Percentiles rank a stretch among this genome's conserved stretches.
phyloP scores from a whole-genome alignment of 2,329 filamentous ascomycete species.

The Cercospora sp. region DNA sequence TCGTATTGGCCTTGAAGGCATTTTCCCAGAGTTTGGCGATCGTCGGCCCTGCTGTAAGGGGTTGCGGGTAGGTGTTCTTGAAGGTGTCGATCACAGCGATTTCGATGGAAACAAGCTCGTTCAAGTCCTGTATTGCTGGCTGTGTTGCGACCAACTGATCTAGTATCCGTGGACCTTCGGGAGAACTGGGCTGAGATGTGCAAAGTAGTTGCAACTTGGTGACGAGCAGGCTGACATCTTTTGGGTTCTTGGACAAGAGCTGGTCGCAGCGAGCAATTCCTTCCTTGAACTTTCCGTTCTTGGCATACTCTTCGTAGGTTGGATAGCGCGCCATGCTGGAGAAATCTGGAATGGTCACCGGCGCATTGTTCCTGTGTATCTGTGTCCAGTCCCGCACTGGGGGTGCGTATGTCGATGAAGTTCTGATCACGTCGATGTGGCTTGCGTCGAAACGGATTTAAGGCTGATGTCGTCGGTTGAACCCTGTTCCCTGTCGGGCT shows the following conservation, averaged over 20 bases:
- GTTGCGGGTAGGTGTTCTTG: conserved; percentile 32
- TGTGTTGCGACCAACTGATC: conserved; percentile 30
- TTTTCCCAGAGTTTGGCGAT: conserved; percentile 39
- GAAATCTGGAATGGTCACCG: not conserved
- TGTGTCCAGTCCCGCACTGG: not conserved
- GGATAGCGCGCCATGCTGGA: conserved; percentile 38
- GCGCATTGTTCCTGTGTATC: not conserved
- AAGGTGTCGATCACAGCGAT: conserved; percentile 33
- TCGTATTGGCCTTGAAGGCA: conserved; percentile 32
- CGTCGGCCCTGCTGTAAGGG: conserved; percentile 32
- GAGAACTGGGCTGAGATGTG: conserved; percentile 19
- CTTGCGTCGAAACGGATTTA: conserved; percentile 2
- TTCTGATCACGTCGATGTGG: not conserved
- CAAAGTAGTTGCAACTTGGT: conserved; percentile 38
- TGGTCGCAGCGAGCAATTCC: conserved; percentile 39
- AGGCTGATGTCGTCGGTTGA: not conserved
- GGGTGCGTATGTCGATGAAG: too few relatives aligned
- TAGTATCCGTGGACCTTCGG: conserved; percentile 26
- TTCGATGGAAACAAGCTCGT: conserved; percentile 35
- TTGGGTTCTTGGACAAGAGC: conserved; percentile 35
- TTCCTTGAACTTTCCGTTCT: conserved; percentile 33
- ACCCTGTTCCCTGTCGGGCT: conserved; percentile 7
- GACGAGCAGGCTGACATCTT: conserved; percentile 35
- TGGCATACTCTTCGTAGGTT: conserved; percentile 38
- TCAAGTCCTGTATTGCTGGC: conserved; percentile 32